A percentile compares a stretch with the other conserved stretches of the same genome.
phyloP scores from a whole-genome alignment of 176 grass and related monocot species.

The Stipa capillata region DNA sequence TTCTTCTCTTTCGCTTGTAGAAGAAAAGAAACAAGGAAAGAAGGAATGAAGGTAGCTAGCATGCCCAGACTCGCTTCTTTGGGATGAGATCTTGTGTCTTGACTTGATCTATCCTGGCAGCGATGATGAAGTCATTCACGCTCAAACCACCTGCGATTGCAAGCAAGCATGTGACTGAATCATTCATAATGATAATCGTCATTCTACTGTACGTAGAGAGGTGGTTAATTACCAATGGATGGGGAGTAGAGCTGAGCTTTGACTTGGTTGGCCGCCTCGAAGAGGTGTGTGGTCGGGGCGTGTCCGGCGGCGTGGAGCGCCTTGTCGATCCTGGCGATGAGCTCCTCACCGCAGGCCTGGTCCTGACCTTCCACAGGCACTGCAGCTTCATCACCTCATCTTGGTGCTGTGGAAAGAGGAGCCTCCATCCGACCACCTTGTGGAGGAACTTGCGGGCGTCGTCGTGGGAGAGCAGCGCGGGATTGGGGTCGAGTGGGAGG shows the following conservation, averaged over 20 bases:
- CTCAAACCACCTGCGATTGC: constrained; percentile 31
- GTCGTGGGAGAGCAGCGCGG: constrained; percentile 22
- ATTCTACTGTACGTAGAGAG: neutral
- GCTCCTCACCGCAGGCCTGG: constrained; percentile 50
- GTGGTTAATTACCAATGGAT: constrained; percentile 8
- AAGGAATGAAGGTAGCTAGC: neutral
- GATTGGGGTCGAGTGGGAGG: constrained; percentile 29
- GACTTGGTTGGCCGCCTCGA: constrained; percentile 63
- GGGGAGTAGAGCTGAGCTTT: constrained; percentile 52
- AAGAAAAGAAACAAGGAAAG: too few species aligned
- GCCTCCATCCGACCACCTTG: constrained; percentile 80
- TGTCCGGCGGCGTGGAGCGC: constrained; percentile 40
- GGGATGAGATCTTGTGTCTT: constrained; percentile 58
- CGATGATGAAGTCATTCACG: constrained; percentile 63
- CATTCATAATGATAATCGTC: neutral
- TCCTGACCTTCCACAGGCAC: constrained; percentile 85
- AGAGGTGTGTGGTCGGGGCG: constrained; percentile 19
- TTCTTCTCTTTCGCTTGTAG: neutral
- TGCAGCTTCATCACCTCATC: constrained; percentile 23
- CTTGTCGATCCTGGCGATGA: constrained; percentile 56
- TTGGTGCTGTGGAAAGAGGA: neutral
- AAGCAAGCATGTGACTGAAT: neutral
- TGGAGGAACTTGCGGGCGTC: constrained; percentile 52
- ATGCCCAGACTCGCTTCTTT: constrained; percentile 71
- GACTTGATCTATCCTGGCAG: constrained; percentile 57